Percentiles rank a stretch among this genome's conserved stretches.
Evolutionary conservation across 2,329 filamentous ascomycete genomes (phyloP).

Genomic region (Myriosclerotinia curreyana): DNA sequence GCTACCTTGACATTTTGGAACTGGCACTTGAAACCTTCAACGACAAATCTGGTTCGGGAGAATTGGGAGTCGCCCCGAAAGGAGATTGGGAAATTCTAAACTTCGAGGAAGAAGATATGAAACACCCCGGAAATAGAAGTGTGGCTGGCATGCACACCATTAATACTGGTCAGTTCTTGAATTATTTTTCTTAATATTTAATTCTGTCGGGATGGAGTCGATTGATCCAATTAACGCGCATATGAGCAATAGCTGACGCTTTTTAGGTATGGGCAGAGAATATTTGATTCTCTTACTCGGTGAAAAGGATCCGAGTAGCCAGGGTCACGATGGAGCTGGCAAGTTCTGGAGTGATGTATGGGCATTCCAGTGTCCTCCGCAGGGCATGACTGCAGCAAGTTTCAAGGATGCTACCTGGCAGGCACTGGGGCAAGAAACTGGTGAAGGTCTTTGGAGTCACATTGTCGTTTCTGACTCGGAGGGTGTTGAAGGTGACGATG

Average conservation of each 20-base stretch:
- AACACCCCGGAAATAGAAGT: constrained; percentile 54
- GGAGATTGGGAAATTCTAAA: constrained; percentile 55
- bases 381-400: constrained; percentile 53
- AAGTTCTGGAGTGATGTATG: constrained; percentile 60
- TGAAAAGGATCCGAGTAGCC: constrained; percentile 49
- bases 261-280: constrained; percentile 50
- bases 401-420: constrained; percentile 55
- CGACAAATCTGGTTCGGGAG: constrained; percentile 48
- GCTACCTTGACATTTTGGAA: constrained; percentile 64
- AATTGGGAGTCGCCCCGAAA: constrained; percentile 50
- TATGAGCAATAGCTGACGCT: neutral
- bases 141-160: constrained; percentile 55
- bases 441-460: constrained; percentile 57
- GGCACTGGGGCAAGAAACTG: constrained; percentile 51
- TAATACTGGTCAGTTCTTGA: constrained; percentile 44
- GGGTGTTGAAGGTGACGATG: constrained; percentile 46
- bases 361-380: constrained; percentile 59
- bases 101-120: constrained; percentile 43
- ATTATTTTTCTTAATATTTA: neutral
- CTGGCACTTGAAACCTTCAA: constrained; percentile 56
- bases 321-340: constrained; percentile 51
- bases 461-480: constrained; percentile 50
- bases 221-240: neutral
- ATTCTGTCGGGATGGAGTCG: neutral
- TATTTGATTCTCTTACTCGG: constrained; percentile 62